Base-by-base conservation (phyloP, 768 basidiomycete species). In the Holtermannia corniformis region DNA sequence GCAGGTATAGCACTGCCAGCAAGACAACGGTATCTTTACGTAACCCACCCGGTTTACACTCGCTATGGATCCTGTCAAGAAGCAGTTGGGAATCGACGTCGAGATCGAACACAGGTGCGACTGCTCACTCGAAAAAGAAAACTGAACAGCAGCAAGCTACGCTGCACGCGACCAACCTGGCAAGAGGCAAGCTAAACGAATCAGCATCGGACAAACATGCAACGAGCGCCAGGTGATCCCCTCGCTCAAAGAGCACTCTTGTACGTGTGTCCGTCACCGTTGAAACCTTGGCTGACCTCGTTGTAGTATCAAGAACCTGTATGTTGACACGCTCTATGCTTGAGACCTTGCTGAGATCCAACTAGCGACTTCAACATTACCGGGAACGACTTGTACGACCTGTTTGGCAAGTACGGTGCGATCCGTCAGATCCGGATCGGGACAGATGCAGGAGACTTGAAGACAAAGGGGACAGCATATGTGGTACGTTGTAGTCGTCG, bases 341-440 rank as follows among this genome's bases (percentile, higher is more conserved):
- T 45, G 24, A 1, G 23, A n/a, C 26, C n/a, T 49, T 45, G 5
- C 44, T 44, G 51, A 50, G 40, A 49, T 40, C 10, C 13, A 20
- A 10, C 16, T 26, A 72, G 71, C 16, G 67, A 72, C 51, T 72
- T 67, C 62, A 68, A 67, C 50, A 67, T 70, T 51, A 67, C 64
- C 13, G 91, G 91, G 49, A 86, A 90, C 56, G 91, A 96, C 73
- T 73, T 96, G 62, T 96, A 96, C 72, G 93, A 97, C 75, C 77
- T 97, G 58, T 97, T 99, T 63, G 93, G 91, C 51, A 87, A 90
- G 58, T 99, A 97, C 75, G 93, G 93, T 44, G 87, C 87, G 63
- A 87, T 99, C 62, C 83, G 93, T 47, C 93, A 99, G 74, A 84
- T 99, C 58, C 82, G 93, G 57, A 82, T 95, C 59, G 93, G 93